Percentiles rank a stretch among this genome's conserved stretches.
These are phyloP conservation scores for Pichia nakasei DNA, from an alignment of 805 yeast genomes.

Conservation along the genomic window DNA sequence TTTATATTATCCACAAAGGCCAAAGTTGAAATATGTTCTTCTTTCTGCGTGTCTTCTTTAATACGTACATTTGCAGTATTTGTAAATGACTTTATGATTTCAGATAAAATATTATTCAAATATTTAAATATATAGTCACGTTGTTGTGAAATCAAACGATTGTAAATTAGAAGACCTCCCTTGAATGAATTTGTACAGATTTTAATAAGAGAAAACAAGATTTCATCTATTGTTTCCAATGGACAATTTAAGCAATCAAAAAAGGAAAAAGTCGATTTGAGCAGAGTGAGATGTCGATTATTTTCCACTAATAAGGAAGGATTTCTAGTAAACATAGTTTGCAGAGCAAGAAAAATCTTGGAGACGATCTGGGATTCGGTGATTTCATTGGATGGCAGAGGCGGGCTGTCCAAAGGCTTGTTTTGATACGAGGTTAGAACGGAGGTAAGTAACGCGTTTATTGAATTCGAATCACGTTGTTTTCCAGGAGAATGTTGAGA, in stretches of 20 bases:
- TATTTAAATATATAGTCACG: conserved; percentile 16
- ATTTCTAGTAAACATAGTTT: conserved; percentile 16
- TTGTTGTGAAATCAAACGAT: conserved; percentile 17
- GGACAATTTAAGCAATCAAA: conserved; percentile 20
- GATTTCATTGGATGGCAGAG: conserved; percentile 6
- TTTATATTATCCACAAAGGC: not conserved
- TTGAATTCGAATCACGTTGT: conserved; percentile 22
- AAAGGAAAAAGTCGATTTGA: conserved; percentile 16
- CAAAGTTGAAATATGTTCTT: not conserved
- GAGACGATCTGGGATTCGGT: not conserved
- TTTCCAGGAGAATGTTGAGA: conserved; percentile 19
- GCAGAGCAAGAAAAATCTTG: conserved; percentile 24
- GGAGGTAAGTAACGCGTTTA: conserved; percentile 21
- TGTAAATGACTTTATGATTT: conserved; percentile 20
- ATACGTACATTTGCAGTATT: conserved; percentile 13
- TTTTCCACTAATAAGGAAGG: conserved; percentile 21
- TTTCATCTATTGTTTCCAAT: conserved; percentile 16
- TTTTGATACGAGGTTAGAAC: conserved; percentile 23
- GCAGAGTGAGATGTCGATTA: conserved; percentile 2
- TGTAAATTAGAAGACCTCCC: conserved; percentile 17
- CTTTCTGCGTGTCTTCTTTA: too few relatives aligned
- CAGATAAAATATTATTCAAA: conserved; percentile 17
- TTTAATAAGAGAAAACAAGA: conserved; percentile 17
- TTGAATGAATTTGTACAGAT: conserved; percentile 15
- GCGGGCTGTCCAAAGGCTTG: conserved; percentile 12